These are phyloP conservation scores for Polyplosphaeria fusca DNA, from an alignment of 495 filamentous ascomycete species.

Conservation along the genomic window DNA sequence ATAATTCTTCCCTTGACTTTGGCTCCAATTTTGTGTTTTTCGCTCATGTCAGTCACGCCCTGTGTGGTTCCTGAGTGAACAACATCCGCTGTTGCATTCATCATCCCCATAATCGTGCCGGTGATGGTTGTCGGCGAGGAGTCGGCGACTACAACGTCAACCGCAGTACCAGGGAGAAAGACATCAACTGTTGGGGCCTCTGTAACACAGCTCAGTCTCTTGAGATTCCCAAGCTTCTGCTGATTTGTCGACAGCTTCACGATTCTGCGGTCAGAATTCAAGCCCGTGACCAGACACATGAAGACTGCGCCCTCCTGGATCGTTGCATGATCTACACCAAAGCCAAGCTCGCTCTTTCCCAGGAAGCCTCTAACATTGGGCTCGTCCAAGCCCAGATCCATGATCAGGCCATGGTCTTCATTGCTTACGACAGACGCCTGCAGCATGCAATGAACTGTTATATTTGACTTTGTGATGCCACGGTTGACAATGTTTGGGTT, in stretches of 20 bases:
- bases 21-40: conserved; percentile 71
- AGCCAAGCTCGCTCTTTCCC: conserved; percentile 76
- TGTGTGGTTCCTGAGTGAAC: conserved; percentile 76
- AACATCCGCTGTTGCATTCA: conserved; percentile 85
- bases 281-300: conserved; percentile 74
- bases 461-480: conserved; percentile 64
- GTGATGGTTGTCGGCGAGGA: conserved; percentile 57
- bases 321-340: conserved; percentile 53
- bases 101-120: conserved; percentile 87
- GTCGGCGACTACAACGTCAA: conserved; percentile 80
- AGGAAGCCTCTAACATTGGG: conserved; percentile 74
- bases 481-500: conserved; percentile 71
- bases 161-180: conserved; percentile 85
- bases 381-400: conserved; percentile 79
- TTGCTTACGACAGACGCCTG: conserved; percentile 87
- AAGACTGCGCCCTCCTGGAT: conserved; percentile 78
- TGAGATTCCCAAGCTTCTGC: conserved; percentile 62
- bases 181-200: conserved; percentile 81
- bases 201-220: conserved; percentile 63
- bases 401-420: conserved; percentile 91
- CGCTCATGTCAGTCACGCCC: conserved; percentile 62
- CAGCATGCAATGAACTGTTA: conserved; percentile 68
- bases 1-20: conserved; percentile 85
- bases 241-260: conserved; percentile 81
- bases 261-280: conserved; percentile 72